Base-by-base conservation (phyloP, 2,329 filamentous ascomycete genomes). In the Venturiaceae sp. region DNA sequence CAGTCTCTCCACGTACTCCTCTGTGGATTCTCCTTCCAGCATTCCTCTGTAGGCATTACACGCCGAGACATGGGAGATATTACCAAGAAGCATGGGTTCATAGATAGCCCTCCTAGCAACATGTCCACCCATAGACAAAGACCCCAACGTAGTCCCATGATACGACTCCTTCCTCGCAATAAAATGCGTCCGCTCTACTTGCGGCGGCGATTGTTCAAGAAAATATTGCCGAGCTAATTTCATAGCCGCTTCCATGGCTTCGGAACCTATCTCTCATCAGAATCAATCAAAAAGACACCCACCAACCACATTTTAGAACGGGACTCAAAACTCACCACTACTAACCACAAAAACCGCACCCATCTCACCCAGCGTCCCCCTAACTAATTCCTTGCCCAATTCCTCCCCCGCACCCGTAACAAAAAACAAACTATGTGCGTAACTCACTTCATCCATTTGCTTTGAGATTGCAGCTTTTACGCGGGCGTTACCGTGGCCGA, bases 211-310 rank as follows among this genome's bases (percentile, higher is more conserved):
- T 37, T 81, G 75, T 67, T 86, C 84, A 16, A 82, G 73, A 64
- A 81, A 86, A 66, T 84, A 90, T 67, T 90, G 86, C 1, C 82
- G 74, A 11, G 83, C 77, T 16, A 89, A 71, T 65, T 90, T 91
- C 60, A 87, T 70, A 1, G 85, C 80, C 2, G 83, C 83, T 67
- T 90, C 87, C 62, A 83, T 80, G 5, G 85, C 85, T 68, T 90
- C 87, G 32, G 83, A 85, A 21, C 83, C 83, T 83, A 62, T 23
- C 6, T n/a, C n/a, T n/a, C n/a, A n/a, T 53, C 19, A 59, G 37
- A 37, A 57, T 30, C 16, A 57, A 60, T 41, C 16, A 14, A 14
- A 47, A 44, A 13, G 9, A 53, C n/a, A 11, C 23, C 46, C 32
- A 16, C 26, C 36, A n/a, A n/a, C 21, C 33, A 19, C 11, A 36